Conservation (phyloP, 2,329 filamentous ascomycete genomes). For the Xylariaceae sp. region DNA sequence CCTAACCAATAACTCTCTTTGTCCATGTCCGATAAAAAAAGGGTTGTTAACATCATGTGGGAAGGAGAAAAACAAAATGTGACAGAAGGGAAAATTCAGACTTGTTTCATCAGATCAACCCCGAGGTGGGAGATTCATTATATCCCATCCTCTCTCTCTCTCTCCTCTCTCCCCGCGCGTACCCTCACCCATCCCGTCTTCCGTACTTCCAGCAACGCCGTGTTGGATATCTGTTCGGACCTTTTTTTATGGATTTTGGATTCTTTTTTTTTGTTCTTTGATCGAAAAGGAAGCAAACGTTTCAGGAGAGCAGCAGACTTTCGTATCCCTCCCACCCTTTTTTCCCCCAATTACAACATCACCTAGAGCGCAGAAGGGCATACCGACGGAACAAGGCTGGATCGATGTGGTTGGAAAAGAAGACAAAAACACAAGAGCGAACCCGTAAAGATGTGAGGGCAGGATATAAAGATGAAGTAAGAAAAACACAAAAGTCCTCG, state of each 20-base stretch:
- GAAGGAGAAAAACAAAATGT: background rate
- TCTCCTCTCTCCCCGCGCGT: background rate
- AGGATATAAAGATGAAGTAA: conserved; percentile 11
- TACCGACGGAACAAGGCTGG: conserved; percentile 3
- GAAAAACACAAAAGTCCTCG: conserved; percentile 13
- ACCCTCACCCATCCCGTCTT: background rate
- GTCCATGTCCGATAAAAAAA: conserved; percentile 4
- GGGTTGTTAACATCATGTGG: conserved; percentile 4
- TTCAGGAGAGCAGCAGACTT: conserved; percentile 1
- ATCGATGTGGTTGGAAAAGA: conserved; percentile 1
- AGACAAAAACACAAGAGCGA: background rate
- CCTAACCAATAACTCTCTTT: conserved; percentile 13
- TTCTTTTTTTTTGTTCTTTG: background rate
- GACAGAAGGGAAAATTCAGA: conserved; percentile 6
- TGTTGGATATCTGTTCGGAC: background rate
- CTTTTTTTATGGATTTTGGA: background rate
- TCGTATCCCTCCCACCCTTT: background rate
- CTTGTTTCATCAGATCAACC: background rate
- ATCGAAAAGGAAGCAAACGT: background rate
- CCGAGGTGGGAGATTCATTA: background rate
- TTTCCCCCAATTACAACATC: background rate
- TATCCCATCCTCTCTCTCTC: background rate
- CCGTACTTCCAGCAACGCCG: background rate
- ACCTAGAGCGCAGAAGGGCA: background rate
- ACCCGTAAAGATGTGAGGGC: conserved; percentile 5